phyloP scores from a whole-genome alignment of 164 flowering plant genomes.

The Macadamia tetraphylla region DNA sequence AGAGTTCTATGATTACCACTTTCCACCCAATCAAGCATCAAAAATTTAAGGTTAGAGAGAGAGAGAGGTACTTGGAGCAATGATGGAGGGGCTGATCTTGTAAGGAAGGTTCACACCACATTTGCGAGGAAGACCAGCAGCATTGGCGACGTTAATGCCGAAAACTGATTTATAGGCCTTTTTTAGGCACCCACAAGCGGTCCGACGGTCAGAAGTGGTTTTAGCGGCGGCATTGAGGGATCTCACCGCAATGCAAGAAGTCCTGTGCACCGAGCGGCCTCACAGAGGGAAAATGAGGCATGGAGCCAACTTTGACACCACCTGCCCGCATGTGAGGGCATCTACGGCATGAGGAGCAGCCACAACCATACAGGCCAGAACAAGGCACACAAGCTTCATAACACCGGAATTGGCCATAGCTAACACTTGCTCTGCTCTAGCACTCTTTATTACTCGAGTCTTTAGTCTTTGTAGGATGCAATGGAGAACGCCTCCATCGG shows the following conservation, averaged over 20 bases:
- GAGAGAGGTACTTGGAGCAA: conserved; percentile 33
- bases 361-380: conserved; percentile 8
- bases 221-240: conserved; percentile 5
- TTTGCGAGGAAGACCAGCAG: conserved; percentile 16
- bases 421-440: too few relatives aligned
- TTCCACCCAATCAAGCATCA: too few relatives aligned
- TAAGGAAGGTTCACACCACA: conserved; percentile 29
- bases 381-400: not conserved
- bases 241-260: conserved; percentile 10
- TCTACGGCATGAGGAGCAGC: conserved; percentile 11
- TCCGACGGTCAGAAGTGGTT: conserved; percentile 13
- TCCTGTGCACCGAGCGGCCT: conserved; percentile 1
- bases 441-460: too few relatives aligned
- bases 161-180: not conserved
- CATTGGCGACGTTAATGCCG: conserved; percentile 5
- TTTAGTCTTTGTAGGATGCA: too few relatives aligned
- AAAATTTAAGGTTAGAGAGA: too few relatives aligned
- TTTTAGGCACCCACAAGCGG: conserved; percentile 25
- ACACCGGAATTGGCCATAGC: conserved; percentile 6
- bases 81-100: conserved; percentile 27
- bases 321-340: conserved; percentile 14
- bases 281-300: conserved; percentile 17
- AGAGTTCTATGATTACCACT: too few relatives aligned
- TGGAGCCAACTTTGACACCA: conserved; percentile 3
- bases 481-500: too few relatives aligned